phyloP scores from a whole-genome alignment of 345 rosid genomes.

The Eucalyptus regnans region DNA sequence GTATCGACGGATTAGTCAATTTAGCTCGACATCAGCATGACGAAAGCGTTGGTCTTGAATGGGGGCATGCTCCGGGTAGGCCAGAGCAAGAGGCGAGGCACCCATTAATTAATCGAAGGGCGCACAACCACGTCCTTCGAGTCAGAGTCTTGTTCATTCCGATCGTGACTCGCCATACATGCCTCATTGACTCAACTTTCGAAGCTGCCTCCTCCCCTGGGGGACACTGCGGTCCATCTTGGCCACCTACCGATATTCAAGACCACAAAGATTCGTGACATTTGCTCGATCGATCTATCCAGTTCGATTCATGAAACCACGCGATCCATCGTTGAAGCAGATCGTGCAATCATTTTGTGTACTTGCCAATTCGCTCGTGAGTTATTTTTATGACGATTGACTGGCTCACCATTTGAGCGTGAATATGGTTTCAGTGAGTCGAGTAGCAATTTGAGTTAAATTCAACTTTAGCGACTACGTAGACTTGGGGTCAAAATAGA shows the following conservation, averaged over 20 bases:
- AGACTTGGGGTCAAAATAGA: background rate
- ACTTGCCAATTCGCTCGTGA: background rate
- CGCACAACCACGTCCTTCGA: background rate
- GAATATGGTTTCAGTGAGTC: background rate
- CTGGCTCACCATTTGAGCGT: rapidly evolving
- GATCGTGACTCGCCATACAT: background rate
- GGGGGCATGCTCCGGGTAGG: background rate
- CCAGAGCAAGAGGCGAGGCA: background rate
- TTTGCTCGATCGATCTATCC: background rate
- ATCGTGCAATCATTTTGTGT: background rate
- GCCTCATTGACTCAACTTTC: background rate
- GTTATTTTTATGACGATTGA: background rate
- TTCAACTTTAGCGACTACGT: background rate
- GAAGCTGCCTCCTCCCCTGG: background rate
- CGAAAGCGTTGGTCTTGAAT: background rate
- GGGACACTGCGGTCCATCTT: background rate
- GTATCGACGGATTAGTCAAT: background rate
- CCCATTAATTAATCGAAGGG: background rate
- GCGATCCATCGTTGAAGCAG: background rate
- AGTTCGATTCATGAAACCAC: background rate
- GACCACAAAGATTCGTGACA: too few species aligned
- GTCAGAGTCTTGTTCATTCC: background rate
- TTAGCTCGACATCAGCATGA: background rate
- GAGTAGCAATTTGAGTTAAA: background rate
- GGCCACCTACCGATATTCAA: background rate